Evolutionary conservation across 179 eudicot genomes (phyloP).

Genomic region (Amaranthus tricolor): DNA sequence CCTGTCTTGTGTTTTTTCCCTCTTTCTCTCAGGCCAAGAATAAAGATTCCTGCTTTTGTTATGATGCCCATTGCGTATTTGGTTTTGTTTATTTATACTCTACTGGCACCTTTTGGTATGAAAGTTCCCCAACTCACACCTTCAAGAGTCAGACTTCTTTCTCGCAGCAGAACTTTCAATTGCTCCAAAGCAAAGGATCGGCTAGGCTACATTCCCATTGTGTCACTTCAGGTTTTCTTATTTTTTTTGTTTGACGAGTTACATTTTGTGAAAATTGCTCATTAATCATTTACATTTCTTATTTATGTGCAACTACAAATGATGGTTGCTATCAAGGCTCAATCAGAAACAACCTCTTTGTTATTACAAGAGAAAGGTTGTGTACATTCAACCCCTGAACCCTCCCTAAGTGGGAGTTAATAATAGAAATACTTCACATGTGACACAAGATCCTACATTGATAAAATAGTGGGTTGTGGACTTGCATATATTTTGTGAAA

Average conservation of each 20-base stretch:
- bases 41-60: slow-evolving; percentile 74
- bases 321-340: too few relatives aligned
- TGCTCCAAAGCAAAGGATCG: slow-evolving; percentile 86
- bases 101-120: slow-evolving; percentile 91
- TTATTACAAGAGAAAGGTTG: too few relatives aligned
- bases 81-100: slow-evolving; percentile 67
- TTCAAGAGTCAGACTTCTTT: slow-evolving; percentile 85
- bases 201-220: slow-evolving; percentile 92
- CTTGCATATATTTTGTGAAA: too few relatives aligned
- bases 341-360: too few relatives aligned
- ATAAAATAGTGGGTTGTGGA: too few relatives aligned
- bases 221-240: slow-evolving; percentile 68
- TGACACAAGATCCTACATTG: too few relatives aligned
- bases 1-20: slow-evolving; percentile 22
- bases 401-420: too few relatives aligned
- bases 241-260: background rate
- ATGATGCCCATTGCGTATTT: slow-evolving; percentile 91
- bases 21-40: slow-evolving; percentile 77
- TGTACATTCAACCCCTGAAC: too few relatives aligned
- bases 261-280: too few relatives aligned
- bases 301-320: background rate
- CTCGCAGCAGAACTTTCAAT: slow-evolving; percentile 74
- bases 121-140: slow-evolving; percentile 98
- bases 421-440: too few relatives aligned
- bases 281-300: background rate